Conservation (phyloP, 148 eudicot genomes). For the Fagopyrum tataricum region DNA sequence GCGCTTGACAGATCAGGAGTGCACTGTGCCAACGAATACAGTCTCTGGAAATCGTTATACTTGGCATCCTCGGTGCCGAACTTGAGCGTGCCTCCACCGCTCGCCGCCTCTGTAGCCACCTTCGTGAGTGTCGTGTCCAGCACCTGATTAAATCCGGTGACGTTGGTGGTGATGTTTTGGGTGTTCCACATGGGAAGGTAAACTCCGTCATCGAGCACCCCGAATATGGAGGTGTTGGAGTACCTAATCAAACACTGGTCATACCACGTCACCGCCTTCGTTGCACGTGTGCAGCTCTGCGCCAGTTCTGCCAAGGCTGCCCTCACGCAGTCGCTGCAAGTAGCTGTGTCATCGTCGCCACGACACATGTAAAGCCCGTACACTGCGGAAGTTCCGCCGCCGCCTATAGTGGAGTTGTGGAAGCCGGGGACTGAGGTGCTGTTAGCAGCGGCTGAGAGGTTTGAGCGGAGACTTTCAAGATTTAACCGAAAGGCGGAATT, state of each 20-base stretch:
- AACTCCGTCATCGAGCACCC: not conserved
- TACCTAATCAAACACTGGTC: conserved; percentile 22
- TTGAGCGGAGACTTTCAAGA: conserved; percentile 28
- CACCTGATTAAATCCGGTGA: not conserved
- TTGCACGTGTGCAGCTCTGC: conserved; percentile 11
- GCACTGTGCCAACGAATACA: too few relatives aligned
- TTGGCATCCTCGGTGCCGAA: too few relatives aligned
- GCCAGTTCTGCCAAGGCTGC: conserved; percentile 18
- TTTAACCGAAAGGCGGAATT: conserved; percentile 26
- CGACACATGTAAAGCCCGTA: conserved; percentile 29
- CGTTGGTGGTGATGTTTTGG: conserved; percentile 6
- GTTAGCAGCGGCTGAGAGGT: conserved; percentile 29
- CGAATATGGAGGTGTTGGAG: conserved; percentile 19
- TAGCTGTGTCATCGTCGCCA: conserved; percentile 19
- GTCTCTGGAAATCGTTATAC: too few relatives aligned
- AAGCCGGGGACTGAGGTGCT: not conserved
- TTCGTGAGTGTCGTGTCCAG: too few relatives aligned
- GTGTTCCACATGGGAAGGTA: not conserved
- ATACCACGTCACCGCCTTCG: conserved; percentile 24
- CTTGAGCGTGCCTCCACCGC: too few relatives aligned
- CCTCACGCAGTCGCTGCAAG: conserved; percentile 22
- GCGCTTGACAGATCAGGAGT: too few relatives aligned
- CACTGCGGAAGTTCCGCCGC: not conserved
- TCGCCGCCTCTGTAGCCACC: too few relatives aligned
- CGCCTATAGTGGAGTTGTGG: conserved; percentile 18